These are phyloP conservation scores for Suillus tomentosus DNA, from an alignment of 768 basidiomycete genomes.

Conservation along the genomic window DNA sequence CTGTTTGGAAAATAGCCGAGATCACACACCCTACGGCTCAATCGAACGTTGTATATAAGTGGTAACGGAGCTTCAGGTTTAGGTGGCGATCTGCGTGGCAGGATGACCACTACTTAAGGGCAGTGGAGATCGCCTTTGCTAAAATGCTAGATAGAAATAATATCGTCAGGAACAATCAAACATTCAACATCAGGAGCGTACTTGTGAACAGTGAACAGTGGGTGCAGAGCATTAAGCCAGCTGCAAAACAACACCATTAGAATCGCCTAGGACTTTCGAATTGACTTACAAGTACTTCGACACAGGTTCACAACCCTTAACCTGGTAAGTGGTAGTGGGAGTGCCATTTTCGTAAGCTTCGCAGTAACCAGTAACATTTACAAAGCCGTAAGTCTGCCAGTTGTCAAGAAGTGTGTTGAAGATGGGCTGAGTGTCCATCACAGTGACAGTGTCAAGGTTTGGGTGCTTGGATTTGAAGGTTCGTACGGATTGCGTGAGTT, in stretches of 20 bases:
- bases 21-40: neutral
- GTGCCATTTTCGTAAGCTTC: constrained; percentile 62
- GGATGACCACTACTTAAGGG: constrained; percentile 40
- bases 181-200: constrained; percentile 31
- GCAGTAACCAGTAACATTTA: constrained; percentile 61
- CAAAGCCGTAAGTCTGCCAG: constrained; percentile 53
- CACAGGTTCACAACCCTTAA: constrained; percentile 59
- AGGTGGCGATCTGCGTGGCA: constrained; percentile 16
- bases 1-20: neutral
- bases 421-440: constrained; percentile 56
- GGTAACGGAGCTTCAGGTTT: neutral
- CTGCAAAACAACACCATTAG: constrained; percentile 30
- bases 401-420: constrained; percentile 61
- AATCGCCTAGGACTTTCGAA: neutral
- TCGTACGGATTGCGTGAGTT: constrained; percentile 40
- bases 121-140: constrained; percentile 52
- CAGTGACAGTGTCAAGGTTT: constrained; percentile 45
- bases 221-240: constrained; percentile 64
- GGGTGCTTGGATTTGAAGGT: constrained; percentile 44
- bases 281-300: constrained; percentile 62
- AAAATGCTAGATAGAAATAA: constrained; percentile 39
- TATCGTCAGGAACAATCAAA: neutral
- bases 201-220: constrained; percentile 65
- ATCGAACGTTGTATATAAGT: neutral
- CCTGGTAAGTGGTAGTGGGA: constrained; percentile 51